Evolutionary conservation across 495 filamentous ascomycete species (phyloP), one percentile per base, ranked within the genome.

Genomic region (Parathielavia appendiculata): DNA sequence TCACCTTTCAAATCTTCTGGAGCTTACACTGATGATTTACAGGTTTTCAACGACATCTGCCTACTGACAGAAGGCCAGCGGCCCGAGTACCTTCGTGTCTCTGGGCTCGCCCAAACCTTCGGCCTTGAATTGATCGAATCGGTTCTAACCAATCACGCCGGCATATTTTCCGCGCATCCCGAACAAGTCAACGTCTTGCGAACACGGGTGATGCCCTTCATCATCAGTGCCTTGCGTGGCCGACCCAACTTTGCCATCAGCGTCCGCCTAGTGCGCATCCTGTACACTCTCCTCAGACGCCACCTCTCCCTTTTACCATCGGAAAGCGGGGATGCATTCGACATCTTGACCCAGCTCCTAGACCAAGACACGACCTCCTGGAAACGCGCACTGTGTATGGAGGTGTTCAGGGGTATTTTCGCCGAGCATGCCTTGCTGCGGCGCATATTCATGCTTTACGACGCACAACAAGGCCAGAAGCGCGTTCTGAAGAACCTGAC

Each of bases 111-210:
- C 1, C 84, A 89, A 49, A 86, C 86, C 1, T 92, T 95, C 61
- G 89, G 90, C 19, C 73, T 98, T 2, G 93, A 97, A 66, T 77
- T 97, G 35, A 90, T 97, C 61, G 92, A 96, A 73, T 91, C 89
- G 6, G 81, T 96, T 36, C 71, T 98, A 45, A 81, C 86, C 4
- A 95, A 91, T 65, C 91, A 96, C 75, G 83, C 87, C 16, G 77
- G 81, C 34, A 86, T 95, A 32, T 91, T 96, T 68, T 74, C 82
- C 8, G 75, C 76, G 1, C 93, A 96, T 67, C 76, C 83, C 0
- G 93, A 98, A 66, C 87, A 95, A 64, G 81, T 85, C 6, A 78
- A 92, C 64, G 81, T 95, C 26, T 72, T 97, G 26, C 83, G 86
- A n/a, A 78, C 77, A n/a, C 79, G 87, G 22, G 80, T 96, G 3